These are phyloP conservation scores for Diutina ranongensis DNA, from an alignment of 1,139 yeast genomes.

Conservation along the genomic window DNA sequence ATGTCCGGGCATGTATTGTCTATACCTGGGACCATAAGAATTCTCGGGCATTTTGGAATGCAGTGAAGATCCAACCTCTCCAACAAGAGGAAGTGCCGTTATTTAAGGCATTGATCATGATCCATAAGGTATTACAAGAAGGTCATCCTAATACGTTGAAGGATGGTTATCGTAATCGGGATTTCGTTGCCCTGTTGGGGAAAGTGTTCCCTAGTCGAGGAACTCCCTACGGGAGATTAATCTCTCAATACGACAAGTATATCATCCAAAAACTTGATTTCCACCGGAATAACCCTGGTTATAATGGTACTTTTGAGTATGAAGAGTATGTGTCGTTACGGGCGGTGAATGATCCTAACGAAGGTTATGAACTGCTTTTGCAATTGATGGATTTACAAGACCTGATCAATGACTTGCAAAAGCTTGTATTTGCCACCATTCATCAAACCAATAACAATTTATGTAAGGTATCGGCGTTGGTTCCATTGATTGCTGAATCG, in stretches of 20 bases:
- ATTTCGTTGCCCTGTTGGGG: slow-evolving; percentile 30
- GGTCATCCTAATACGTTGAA: slow-evolving; percentile 82
- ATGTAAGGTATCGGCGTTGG: slow-evolving; percentile 77
- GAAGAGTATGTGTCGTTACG: slow-evolving; percentile 86
- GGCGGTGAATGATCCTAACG: slow-evolving; percentile 88
- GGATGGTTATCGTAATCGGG: slow-evolving; percentile 68
- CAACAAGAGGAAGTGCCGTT: slow-evolving; percentile 74
- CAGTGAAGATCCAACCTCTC: slow-evolving; percentile 68
- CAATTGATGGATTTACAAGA: slow-evolving; percentile 86
- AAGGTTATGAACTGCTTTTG: slow-evolving; percentile 82
- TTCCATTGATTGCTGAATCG: slow-evolving; percentile 87
- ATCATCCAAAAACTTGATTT: slow-evolving; percentile 67
- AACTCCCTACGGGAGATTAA: slow-evolving; percentile 58
- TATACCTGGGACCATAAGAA: slow-evolving; percentile 95
- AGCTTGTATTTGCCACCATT: slow-evolving; percentile 64
- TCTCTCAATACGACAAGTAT: slow-evolving; percentile 59
- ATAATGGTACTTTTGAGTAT: slow-evolving; percentile 92
- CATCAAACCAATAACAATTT: slow-evolving; percentile 58
- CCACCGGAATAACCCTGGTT: slow-evolving; percentile 78
- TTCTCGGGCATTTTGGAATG: slow-evolving; percentile 79
- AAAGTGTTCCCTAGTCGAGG: slow-evolving; percentile 29
- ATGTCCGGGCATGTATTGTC: slow-evolving; percentile 87
- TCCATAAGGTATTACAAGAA: slow-evolving; percentile 92
- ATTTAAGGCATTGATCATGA: slow-evolving; percentile 78
- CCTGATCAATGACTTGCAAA: slow-evolving; percentile 68